Percentiles rank a stretch among this genome's conserved stretches.
Evolutionary conservation across 2,329 filamentous ascomycete species (phyloP).

Genomic region (Hymenoscyphus occultus): DNA sequence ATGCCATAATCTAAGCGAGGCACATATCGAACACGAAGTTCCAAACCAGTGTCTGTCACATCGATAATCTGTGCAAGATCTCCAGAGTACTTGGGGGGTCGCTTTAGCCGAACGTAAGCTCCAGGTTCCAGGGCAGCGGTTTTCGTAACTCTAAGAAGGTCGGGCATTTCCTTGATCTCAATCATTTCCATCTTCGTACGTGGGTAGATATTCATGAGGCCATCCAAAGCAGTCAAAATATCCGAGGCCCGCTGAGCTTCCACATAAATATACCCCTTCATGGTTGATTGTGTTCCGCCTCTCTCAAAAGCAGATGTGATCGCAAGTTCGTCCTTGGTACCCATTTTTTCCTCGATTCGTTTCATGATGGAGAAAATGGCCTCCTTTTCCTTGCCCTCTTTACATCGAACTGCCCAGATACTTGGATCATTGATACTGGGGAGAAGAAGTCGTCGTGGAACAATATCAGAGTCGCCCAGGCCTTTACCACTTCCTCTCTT

Average conservation of each 20-base stretch:
- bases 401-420: conserved; percentile 92
- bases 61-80: conserved; percentile 91
- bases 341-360: conserved; percentile 75
- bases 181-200: conserved; percentile 83
- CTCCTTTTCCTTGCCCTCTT: conserved; percentile 92
- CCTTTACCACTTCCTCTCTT: conserved; percentile 67
- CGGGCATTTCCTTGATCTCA: conserved; percentile 95
- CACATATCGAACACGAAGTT: conserved; percentile 82
- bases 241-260: conserved; percentile 87
- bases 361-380: conserved; percentile 86
- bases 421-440: conserved; percentile 93
- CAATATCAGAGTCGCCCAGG: conserved; percentile 67
- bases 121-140: conserved; percentile 81
- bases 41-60: conserved; percentile 87
- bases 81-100: conserved; percentile 75
- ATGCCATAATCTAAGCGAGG: conserved; percentile 89
- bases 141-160: conserved; percentile 86
- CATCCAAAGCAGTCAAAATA: conserved; percentile 77
- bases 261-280: conserved; percentile 94
- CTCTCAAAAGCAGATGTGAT: conserved; percentile 93
- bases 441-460: conserved; percentile 81
- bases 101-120: conserved; percentile 85
- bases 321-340: conserved; percentile 74
- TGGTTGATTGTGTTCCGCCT: conserved; percentile 69
- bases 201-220: conserved; percentile 85